Evolutionary conservation across 495 filamentous ascomycete species (phyloP), one percentile per base, ranked within the genome.

Genomic region (Penicillium cinerascens): DNA sequence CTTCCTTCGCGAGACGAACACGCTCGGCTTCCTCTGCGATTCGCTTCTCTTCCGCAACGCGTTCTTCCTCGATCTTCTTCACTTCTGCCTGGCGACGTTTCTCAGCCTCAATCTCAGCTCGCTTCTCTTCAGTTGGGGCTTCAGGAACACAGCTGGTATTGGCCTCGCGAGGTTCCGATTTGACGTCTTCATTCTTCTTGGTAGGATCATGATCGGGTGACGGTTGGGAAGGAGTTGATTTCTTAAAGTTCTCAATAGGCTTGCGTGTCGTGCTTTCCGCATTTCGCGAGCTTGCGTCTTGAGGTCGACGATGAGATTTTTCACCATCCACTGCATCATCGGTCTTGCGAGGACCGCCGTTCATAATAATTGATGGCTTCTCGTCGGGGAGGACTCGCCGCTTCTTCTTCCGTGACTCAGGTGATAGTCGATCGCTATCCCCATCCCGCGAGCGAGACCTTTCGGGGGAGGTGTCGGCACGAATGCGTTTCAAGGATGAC

Each of bases 381-480:
- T 75, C 76, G 47, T 79, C 66, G 17, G 74, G 71, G 27, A 77
- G 60, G 29, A 78, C 68, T 7, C 74, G 71, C 42, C 78, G 60
- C 70, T 74, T 87, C 74, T 72, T 76, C 63, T 67, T 80, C 55
- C 65, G 60, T 9, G 56, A 54, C 23, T 69, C 76, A 17, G 65
- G 65, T 29, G 65, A 60, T 16, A 68, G 52, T 13, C 65, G 63
- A 38, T 70, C 70, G n/a, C 62, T 47, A 22, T 71, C 77, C 51
- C 75, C 72, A 33, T 80, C 80, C 21, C 75, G 69, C 33, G 75
- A 74, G 23, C 76, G 77, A 44, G 75, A 79, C 51, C 82, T 74
- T 42, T 87, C 83, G 2, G 87, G 87, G 4, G 85, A 88, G 13
- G 75, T 78, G 59, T 87, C 89, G 46, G 75, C 73, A 36, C 87